phyloP scores from a whole-genome alignment of 192 early-diverging fungal species.

The Thamnidium elegans region DNA sequence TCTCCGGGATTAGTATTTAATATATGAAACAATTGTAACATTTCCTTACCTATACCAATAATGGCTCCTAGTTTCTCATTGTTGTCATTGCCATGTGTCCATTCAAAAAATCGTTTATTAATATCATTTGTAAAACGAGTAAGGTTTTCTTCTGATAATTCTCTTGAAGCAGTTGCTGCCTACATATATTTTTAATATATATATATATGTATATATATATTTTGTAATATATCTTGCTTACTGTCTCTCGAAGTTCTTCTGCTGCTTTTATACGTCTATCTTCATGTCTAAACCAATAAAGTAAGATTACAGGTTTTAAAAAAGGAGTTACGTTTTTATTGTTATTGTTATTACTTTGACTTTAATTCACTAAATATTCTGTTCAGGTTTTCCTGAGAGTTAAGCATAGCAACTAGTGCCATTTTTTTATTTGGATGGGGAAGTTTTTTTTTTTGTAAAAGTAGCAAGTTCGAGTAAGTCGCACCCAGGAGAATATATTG shows the following conservation, averaged over 20 bases:
- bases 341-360: slow-evolving; percentile 43
- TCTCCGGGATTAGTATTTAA: not conserved
- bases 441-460: not conserved
- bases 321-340: not conserved
- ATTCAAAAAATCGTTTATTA: slow-evolving; percentile 76
- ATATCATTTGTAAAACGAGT: slow-evolving; percentile 77
- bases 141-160: slow-evolving; percentile 69
- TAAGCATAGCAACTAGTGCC: slow-evolving; percentile 32
- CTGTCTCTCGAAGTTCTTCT: slow-evolving; percentile 60
- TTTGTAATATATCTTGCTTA: too few species aligned
- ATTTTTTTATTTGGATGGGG: slow-evolving; percentile 9
- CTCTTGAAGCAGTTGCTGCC: slow-evolving; percentile 40
- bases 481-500: not conserved
- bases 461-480: too few species aligned
- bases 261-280: slow-evolving; percentile 56
- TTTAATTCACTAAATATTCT: slow-evolving; percentile 46
- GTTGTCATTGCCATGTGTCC: slow-evolving; percentile 71
- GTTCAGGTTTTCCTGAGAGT: slow-evolving; percentile 33
- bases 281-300: slow-evolving; percentile 49
- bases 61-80: slow-evolving; percentile 80
- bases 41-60: slow-evolving; percentile 79
- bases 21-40: slow-evolving; percentile 20
- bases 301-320: not conserved
- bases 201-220: too few species aligned
- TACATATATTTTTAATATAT: slow-evolving; percentile 9